Evolutionary conservation across 2,329 filamentous ascomycete genomes (phyloP), one percentile per base, ranked within the genome.

Genomic region (Atkinsonella hypoxylon): DNA sequence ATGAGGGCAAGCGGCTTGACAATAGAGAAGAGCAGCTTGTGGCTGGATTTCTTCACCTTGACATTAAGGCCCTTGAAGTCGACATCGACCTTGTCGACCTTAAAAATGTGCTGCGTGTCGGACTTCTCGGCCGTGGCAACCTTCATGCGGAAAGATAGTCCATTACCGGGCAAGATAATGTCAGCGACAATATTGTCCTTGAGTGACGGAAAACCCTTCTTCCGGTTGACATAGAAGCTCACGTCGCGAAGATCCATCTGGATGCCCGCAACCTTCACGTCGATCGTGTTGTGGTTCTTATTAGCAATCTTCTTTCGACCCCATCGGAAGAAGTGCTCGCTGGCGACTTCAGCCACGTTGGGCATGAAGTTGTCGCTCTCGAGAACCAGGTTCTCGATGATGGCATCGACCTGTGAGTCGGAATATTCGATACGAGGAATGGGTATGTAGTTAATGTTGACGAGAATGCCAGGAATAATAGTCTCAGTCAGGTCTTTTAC

Each of bases 291-390:
- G 69, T 87, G 84, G 67, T 82, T 84, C 74, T 84, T 88, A 75
- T 79, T 94, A 60, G 78, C 73, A 59, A 89, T 77, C 65, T 83
- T 84, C 82, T 94, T 96, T 64, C 93, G 89, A 38, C 91, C 93
- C 83, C 87, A 95, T 58, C 87, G 83, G 79, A 90, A 89, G 73
- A 93, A 94, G 73, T 97, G 93, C 71, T 97, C 90, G 64, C 82
- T 93, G 53, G 83, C 80, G 54, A 97, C 77, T 67, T 98, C 91
- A 39, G 95, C 68, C 5, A 91, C 77, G 60, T 98, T 98, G 56
- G 93, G 93, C 70, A 90, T 89, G 59, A 98, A 82, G 70, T 98
- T 98, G 74, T 97, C 90, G 57, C 88, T 90, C 72, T 98, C 93
- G 48, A 98, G 79, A 44, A 96, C 85, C 11, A 98, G 74, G 67